Evolutionary conservation across 495 filamentous ascomycete species (phyloP).

Genomic region (Letharia columbiana): DNA sequence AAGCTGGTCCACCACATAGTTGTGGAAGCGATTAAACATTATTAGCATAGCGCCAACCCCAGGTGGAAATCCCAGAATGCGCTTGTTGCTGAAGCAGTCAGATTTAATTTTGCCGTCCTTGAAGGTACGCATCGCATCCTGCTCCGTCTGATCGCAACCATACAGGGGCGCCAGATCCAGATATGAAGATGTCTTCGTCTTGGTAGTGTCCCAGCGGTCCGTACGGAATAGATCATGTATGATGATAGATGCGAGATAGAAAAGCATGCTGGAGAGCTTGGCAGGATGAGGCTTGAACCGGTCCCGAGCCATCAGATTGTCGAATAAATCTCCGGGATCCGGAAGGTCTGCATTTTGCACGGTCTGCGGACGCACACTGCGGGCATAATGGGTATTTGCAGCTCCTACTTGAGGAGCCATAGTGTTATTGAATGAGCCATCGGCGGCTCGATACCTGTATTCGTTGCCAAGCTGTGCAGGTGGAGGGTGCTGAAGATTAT

Average conservation of each 20-base stretch:
- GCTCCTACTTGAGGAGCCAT: conserved; percentile 58
- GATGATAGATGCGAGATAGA: conserved; percentile 83
- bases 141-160: conserved; percentile 69
- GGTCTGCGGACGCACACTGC: conserved; percentile 57
- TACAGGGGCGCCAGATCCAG: conserved; percentile 81
- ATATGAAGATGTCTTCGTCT: conserved; percentile 72
- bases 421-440: conserved; percentile 59
- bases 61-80: conserved; percentile 72
- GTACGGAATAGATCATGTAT: conserved; percentile 72
- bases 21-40: conserved; percentile 69
- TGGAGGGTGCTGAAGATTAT: conserved; percentile 44
- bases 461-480: conserved; percentile 53
- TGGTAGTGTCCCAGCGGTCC: conserved; percentile 45
- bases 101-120: conserved; percentile 77
- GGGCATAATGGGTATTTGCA: conserved; percentile 58
- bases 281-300: conserved; percentile 59
- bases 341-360: conserved; percentile 58
- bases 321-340: conserved; percentile 70
- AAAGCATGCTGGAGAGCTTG: conserved; percentile 78
- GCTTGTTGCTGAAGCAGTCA: conserved; percentile 70
- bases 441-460: conserved; percentile 56
- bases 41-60: conserved; percentile 72
- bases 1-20: conserved; percentile 56
- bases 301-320: conserved; percentile 58
- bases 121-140: conserved; percentile 66